A percentile compares a stretch with the other conserved stretches of the same genome.
Evolutionary conservation across 495 filamentous ascomycete species (phyloP).

Genomic region (Hapsidospora chrysogenum): DNA sequence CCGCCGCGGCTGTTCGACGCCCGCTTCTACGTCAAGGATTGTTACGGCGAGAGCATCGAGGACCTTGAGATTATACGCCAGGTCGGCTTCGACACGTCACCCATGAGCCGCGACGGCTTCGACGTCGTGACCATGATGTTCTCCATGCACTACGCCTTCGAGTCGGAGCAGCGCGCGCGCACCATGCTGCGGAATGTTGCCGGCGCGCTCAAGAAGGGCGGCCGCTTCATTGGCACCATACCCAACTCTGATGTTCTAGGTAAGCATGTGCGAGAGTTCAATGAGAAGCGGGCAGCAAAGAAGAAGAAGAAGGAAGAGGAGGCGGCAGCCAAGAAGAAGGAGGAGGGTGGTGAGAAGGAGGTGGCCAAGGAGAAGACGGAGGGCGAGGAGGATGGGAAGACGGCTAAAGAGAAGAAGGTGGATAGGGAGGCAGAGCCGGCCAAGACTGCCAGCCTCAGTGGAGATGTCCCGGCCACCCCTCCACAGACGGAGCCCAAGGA

Average conservation of each 20-base stretch:
- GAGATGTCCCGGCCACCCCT: too few relatives aligned
- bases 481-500: conserved; percentile 6
- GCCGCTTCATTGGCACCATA: conserved; percentile 82
- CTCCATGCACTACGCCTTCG: conserved; percentile 97
- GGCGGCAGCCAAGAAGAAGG: conserved; percentile 8
- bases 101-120: conserved; percentile 54
- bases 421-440: not conserved
- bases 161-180: conserved; percentile 72
- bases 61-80: conserved; percentile 61
- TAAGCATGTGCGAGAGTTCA: conserved; percentile 42
- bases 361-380: conserved; percentile 4
- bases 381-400: not conserved
- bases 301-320: conserved; percentile 22
- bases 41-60: conserved; percentile 64
- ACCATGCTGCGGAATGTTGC: conserved; percentile 90
- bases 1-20: conserved; percentile 52
- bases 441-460: conserved; percentile 1
- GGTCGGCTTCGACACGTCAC: conserved; percentile 62
- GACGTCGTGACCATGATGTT: conserved; percentile 99
- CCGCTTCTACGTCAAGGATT: conserved; percentile 77
- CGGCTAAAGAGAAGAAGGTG: not conserved
- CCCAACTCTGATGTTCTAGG: conserved; percentile 84
- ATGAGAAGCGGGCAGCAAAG: conserved; percentile 35
- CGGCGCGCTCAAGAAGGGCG: conserved; percentile 77
- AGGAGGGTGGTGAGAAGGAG: conserved; percentile 6